Evolutionary conservation across 2,329 filamentous ascomycete genomes (phyloP).

Genomic region (Teratosphaeriaceae sp.): DNA sequence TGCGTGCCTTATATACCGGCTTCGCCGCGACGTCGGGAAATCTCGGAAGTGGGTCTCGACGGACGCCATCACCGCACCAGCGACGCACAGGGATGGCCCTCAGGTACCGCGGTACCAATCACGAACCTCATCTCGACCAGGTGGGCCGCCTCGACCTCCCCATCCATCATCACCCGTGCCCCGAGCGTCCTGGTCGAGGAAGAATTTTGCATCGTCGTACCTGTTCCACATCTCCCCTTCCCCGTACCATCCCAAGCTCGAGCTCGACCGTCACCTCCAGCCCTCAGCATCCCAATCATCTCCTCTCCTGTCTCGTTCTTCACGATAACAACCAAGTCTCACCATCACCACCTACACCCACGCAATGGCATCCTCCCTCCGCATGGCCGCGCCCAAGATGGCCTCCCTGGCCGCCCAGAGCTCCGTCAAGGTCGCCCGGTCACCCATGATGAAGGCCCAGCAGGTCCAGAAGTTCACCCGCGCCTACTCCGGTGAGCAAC

Average conservation of each 20-base stretch:
- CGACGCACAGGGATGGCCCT: not conserved
- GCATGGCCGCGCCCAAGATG: conserved; percentile 71
- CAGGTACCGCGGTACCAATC: conserved; percentile 3
- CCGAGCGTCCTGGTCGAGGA: not conserved
- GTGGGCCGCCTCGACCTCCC: not conserved
- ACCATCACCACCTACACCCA: conserved; percentile 41
- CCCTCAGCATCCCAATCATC: not conserved
- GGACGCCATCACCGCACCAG: not conserved
- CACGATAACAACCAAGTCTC: conserved; percentile 23
- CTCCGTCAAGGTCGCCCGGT: conserved; percentile 69
- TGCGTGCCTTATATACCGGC: not conserved
- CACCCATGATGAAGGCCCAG: conserved; percentile 47
- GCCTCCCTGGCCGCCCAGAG: conserved; percentile 59
- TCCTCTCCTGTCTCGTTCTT: conserved; percentile 14
- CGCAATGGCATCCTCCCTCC: conserved; percentile 69
- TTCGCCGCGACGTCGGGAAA: not conserved
- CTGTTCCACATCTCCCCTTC: conserved; percentile 7
- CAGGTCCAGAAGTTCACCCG: conserved; percentile 57
- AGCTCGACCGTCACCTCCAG: conserved; percentile 2
- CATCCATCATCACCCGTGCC: not conserved
- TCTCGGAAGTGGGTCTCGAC: conserved; percentile 1
- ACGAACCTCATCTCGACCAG: not conserved
- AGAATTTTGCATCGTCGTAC: not conserved
- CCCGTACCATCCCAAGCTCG: conserved; percentile 7
- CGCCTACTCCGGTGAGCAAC: conserved; percentile 68